Conservation (phyloP, 177 flowering plant species). For the Vitis hybrid region DNA sequence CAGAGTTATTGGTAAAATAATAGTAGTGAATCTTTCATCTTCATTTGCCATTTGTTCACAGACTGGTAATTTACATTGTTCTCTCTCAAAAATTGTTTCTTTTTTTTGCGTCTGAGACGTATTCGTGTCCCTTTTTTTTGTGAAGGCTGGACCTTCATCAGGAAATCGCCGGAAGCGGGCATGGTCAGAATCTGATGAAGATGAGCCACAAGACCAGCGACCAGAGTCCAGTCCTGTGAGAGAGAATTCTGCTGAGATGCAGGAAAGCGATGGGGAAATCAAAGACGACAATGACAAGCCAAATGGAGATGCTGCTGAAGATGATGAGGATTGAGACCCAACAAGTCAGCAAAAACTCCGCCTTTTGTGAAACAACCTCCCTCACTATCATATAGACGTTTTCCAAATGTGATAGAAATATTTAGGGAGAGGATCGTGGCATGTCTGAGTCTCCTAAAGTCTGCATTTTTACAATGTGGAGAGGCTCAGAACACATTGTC, state of each 20-base stretch:
- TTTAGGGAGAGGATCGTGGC: too few species aligned
- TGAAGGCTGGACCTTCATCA: conserved; percentile 54
- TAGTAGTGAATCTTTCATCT: too few species aligned
- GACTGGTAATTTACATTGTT: too few species aligned
- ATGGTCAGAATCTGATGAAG: conserved; percentile 89
- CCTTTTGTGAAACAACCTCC: not conserved
- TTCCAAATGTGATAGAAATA: too few species aligned
- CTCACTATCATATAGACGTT: too few species aligned
- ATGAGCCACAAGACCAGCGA: conserved; percentile 46
- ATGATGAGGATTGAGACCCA: conserved; percentile 28
- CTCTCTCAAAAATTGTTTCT: not conserved
- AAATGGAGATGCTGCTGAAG: conserved; percentile 24
- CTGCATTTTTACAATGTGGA: too few species aligned
- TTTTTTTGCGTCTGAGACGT: not conserved
- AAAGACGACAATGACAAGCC: conserved; percentile 23
- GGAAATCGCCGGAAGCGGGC: conserved; percentile 47
- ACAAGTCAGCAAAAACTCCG: not conserved
- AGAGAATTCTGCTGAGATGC: conserved; percentile 49
- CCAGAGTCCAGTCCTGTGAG: conserved; percentile 37
- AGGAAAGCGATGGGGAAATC: conserved; percentile 54
- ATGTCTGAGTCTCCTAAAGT: too few species aligned
- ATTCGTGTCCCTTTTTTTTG: conserved; percentile 1
- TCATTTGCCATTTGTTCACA: too few species aligned
- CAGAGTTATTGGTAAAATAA: too few species aligned
- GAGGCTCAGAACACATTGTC: too few species aligned